These are phyloP conservation scores for Daldinia loculata DNA, from an alignment of 495 filamentous ascomycete species.

Conservation along the genomic window DNA sequence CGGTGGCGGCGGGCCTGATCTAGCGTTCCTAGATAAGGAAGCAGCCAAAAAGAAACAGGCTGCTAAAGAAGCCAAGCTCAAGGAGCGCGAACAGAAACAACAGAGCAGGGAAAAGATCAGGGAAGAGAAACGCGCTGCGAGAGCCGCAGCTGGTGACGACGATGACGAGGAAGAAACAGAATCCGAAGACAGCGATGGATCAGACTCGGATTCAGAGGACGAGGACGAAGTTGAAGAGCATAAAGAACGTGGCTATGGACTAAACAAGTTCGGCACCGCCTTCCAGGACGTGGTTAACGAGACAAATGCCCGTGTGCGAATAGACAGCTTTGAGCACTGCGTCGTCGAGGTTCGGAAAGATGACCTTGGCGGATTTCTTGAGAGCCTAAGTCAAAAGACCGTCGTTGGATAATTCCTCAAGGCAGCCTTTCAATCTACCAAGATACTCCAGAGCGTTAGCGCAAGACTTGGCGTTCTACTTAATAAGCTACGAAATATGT, in stretches of 20 bases:
- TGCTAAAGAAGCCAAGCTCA: slow-evolving; percentile 66
- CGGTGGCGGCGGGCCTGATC: slow-evolving; percentile 75
- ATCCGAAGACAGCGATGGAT: slow-evolving; percentile 63
- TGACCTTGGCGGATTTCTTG: slow-evolving; percentile 89
- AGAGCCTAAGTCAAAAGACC: slow-evolving; percentile 88
- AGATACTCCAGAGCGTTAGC: slow-evolving; percentile 5
- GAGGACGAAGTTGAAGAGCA: slow-evolving; percentile 67
- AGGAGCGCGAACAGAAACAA: slow-evolving; percentile 66
- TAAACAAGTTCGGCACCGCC: slow-evolving; percentile 91
- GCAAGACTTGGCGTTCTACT: not conserved
- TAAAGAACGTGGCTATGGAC: slow-evolving; percentile 69
- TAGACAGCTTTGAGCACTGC: slow-evolving; percentile 96
- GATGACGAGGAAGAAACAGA: slow-evolving; percentile 67
- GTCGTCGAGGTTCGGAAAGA: slow-evolving; percentile 97
- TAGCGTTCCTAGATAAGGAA: slow-evolving; percentile 66
- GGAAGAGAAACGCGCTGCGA: slow-evolving; percentile 65
- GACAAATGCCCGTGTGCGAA: slow-evolving; percentile 87
- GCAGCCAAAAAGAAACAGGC: slow-evolving; percentile 68
- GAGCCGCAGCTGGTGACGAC: slow-evolving; percentile 58
- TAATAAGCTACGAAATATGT: slow-evolving; percentile 13
- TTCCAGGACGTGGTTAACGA: slow-evolving; percentile 95
- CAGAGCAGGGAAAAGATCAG: slow-evolving; percentile 68
- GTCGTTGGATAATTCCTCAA: slow-evolving; percentile 75
- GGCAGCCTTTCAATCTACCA: not conserved
- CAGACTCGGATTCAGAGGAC: slow-evolving; percentile 68